Base-by-base conservation (phyloP, 495 filamentous ascomycete species). In the Cercophora scortea region DNA sequence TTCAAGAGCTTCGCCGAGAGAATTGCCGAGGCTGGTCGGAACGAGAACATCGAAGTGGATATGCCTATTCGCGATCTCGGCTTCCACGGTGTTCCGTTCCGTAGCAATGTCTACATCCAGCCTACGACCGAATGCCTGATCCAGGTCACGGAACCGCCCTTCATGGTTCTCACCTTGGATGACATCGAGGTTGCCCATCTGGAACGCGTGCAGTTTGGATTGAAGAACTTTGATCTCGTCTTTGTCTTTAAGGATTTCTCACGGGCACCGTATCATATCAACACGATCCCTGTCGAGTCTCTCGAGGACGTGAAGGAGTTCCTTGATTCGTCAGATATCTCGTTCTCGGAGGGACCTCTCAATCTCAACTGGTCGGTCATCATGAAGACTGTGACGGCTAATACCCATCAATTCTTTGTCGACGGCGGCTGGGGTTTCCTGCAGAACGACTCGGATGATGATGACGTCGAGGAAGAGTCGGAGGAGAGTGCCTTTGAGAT, bases 301-400 rank as follows among this genome's bases (percentile, higher is more conserved):
- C 76, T 99, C 33, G 94, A 99, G 53, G 82, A 85, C 50, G 94
- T 97, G 50, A 99, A 97, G 70, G 94, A 97, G 66, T 99, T 92
- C 90, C 80, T 99, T 16, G 91, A 97, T 67, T 87, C 85, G 4
- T 89, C 92, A 54, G 91, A 97, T 62, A 92, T 99, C 54, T 82
- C 94, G 32, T 97, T 82, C 76, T 87, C 84, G 13, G 94, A 99
- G 69, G 94, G 94, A 41, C 94, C 94, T 7, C 77, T 99, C 57
- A 99, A 99, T 71, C 75, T 99, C 53, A 96, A 97, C 72, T 99
- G 94, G 94, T 83, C 86, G 8, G 95, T 90, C 17, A 99, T 99
- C 65, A 99, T 99, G 91, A 99, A 99, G 76, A 99, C 94, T 0
- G 90, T 99, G 15, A 89, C 85, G 34, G 82, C 86, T 40, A 88